Percentiles rank a stretch among this genome's conserved stretches.
Conservation (phyloP, 129 eudicot species). For the Helichrysum umbraculigerum region DNA sequence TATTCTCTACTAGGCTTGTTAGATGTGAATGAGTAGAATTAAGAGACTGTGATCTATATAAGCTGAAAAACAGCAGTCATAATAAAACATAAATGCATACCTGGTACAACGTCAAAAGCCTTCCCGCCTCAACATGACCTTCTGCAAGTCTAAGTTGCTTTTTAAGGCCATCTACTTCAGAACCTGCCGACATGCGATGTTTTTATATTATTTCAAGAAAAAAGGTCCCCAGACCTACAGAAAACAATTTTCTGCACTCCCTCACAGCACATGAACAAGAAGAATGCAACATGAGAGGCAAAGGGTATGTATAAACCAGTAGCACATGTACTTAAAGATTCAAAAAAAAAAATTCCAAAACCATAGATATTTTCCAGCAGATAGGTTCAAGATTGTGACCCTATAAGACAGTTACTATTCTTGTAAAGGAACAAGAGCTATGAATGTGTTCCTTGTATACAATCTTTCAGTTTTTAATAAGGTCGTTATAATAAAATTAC, state of each 20-base stretch:
- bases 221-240: neutral
- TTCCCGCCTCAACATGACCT: constrained; percentile 98
- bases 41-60: constrained; percentile 9
- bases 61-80: constrained; percentile 8
- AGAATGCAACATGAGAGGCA: neutral
- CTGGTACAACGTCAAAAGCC: constrained; percentile 85
- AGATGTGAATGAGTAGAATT: constrained; percentile 5
- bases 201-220: neutral
- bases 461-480: neutral
- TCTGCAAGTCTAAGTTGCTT: constrained; percentile 68
- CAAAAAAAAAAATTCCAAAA: neutral
- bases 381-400: constrained; percentile 23
- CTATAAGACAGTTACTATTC: neutral
- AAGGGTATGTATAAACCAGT: neutral
- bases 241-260: too few relatives aligned
- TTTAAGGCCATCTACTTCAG: constrained; percentile 57
- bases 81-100: constrained; percentile 37
- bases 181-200: constrained; percentile 39
- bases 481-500: neutral
- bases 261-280: neutral
- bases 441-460: constrained; percentile 3
- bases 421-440: neutral
- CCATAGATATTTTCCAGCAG: neutral
- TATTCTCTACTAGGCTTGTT: neutral
- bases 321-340: neutral